Evolutionary conservation across 2,329 filamentous ascomycete genomes (phyloP), one percentile per base, ranked within the genome.

Genomic region (Aspergillus sp.): DNA sequence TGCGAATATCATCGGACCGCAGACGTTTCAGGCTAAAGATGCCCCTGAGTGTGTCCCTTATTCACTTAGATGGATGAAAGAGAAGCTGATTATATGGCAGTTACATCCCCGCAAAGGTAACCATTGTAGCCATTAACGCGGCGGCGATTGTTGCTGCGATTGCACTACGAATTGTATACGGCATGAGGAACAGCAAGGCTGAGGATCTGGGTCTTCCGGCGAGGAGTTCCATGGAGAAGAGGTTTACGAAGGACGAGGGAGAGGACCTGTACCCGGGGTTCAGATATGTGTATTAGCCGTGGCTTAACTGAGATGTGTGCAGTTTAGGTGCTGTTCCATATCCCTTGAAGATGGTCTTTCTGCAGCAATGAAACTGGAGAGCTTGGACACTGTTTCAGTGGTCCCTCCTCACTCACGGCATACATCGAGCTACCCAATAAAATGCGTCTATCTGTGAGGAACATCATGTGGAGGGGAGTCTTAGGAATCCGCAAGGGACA

Each of bases 21-120:
- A 79, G 59, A 79, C 77, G 0, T 80, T 80, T 58, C 75, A 76
- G 57, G 67, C 69, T 1, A 69, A 70, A 15, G 72, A 80, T 60
- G 77, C 78, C 3, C 78, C 78, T 8, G 70, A 69, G 51, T 79
- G 54, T 33, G 64, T 33, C 11, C 9, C 9, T 2, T 20, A 4
- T 20, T 20, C 19, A 20, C 19, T 3, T 20, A 20, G 3, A 3
- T 20, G 19, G 2, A 20, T 20, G 19, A 3, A 20, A 20, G 19
- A 20, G 19, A 20, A 20, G 2, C 19, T 60, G 53, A 61, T 33
- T 4, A 2, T 69, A 20, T 58, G 4, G 59, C 9, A 68, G 63
- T 1, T 70, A 70, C 20, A 57, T 64, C 17, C 68, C 72, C 2
- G 75, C 75, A 1, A 75, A 77, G 56, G 70, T 76, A 11, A 74